A percentile compares a stretch with the other conserved stretches of the same genome.
Conservation (phyloP, 2,329 filamentous ascomycete genomes). For the Teratosphaeria epicoccoides region DNA sequence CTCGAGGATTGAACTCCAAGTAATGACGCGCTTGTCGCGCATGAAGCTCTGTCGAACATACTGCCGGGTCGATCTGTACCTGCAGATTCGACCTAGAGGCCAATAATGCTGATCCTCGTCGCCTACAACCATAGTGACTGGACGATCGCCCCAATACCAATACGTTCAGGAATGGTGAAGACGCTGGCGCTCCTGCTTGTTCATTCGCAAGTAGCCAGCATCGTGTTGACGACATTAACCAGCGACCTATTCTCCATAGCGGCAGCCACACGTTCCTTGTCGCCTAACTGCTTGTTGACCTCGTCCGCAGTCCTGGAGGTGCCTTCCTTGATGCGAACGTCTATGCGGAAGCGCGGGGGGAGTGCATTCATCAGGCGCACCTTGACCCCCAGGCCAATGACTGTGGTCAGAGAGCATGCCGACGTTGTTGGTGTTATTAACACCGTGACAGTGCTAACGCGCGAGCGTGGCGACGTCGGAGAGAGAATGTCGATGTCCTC, state of each 20-base stretch:
- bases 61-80: no score
- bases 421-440: constrained; percentile 94
- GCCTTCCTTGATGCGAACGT: constrained; percentile 89
- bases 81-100: no score
- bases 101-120: no score
- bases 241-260: constrained; percentile 89
- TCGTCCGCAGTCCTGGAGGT: constrained; percentile 93
- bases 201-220: constrained; percentile 49
- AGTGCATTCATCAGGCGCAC: constrained; percentile 84
- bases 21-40: no score
- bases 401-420: constrained; percentile 90
- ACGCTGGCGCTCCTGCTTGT: neutral
- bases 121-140: neutral
- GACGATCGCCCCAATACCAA: neutral
- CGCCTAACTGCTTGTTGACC: constrained; percentile 90
- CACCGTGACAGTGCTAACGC: constrained; percentile 67
- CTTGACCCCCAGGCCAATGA: constrained; percentile 86
- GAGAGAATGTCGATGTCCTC: constrained; percentile 75
- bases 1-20: no score
- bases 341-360: constrained; percentile 81
- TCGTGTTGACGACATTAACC: constrained; percentile 79
- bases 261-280: constrained; percentile 93
- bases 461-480: constrained; percentile 50
- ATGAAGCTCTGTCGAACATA: no score
- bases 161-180: neutral